Evolutionary conservation across 192 early-diverging fungal genomes (phyloP).

Genomic region (Paraglomus occultum): DNA sequence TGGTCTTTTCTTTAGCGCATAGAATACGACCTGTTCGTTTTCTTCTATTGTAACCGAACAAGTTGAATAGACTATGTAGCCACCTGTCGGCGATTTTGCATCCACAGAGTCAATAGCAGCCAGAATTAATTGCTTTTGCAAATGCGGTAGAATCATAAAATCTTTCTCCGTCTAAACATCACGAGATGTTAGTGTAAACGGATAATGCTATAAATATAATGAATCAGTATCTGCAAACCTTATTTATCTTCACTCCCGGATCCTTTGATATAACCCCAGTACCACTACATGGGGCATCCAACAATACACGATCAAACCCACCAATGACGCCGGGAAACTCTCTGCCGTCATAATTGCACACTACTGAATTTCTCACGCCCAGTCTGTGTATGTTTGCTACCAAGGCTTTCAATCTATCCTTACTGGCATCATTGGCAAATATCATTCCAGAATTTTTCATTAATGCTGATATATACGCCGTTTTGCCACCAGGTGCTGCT

Average conservation of each 20-base stretch:
- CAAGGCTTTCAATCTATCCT: constrained; percentile 87
- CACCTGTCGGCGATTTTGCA: constrained; percentile 90
- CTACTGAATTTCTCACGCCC: constrained; percentile 81
- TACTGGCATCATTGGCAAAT: constrained; percentile 96
- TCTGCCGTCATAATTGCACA: constrained; percentile 97
- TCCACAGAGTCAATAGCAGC: constrained; percentile 96
- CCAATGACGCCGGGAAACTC: constrained; percentile 97
- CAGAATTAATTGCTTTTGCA: constrained; percentile 96
- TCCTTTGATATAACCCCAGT: constrained; percentile 99
- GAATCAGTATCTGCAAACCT: constrained; percentile 41
- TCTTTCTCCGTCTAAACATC: constrained; percentile 72
- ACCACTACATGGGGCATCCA: constrained; percentile 98
- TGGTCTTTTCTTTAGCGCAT: constrained; percentile 90
- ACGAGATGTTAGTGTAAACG: not conserved
- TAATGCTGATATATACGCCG: constrained; percentile 92
- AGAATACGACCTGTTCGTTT: constrained; percentile 96
- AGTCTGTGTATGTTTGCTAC: constrained; percentile 90
- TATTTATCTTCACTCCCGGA: constrained; percentile 93
- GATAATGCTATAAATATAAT: not conserved
- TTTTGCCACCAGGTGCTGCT: constrained; percentile 97
- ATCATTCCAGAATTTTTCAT: constrained; percentile 97
- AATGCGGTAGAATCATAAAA: constrained; percentile 86
- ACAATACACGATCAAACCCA: constrained; percentile 94
- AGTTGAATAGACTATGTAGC: constrained; percentile 97
- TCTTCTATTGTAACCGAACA: constrained; percentile 98